Conservation (phyloP, 2,329 filamentous ascomycete genomes). For the Sarocladium strictum region DNA sequence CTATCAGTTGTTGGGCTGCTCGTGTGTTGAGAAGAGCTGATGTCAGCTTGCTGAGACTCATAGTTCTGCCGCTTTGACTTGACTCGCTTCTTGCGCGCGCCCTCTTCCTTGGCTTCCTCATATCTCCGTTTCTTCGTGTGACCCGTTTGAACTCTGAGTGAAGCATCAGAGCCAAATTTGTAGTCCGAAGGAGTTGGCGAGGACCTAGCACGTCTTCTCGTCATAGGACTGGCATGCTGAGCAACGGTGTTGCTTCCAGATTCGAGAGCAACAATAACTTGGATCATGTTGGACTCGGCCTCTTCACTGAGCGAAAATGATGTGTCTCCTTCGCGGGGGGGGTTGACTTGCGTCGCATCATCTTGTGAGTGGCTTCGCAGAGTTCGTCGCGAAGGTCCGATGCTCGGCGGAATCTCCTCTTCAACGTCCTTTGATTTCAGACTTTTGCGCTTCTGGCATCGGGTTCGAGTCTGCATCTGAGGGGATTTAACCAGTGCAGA, state of each 20-base stretch:
- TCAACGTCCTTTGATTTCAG: slow-evolving; percentile 9
- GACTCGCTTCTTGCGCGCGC: not conserved
- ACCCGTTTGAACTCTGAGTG: not conserved
- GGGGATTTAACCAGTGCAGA: not conserved
- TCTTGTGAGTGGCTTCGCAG: slow-evolving; percentile 3
- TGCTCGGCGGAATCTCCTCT: slow-evolving; percentile 12
- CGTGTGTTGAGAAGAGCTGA: not conserved
- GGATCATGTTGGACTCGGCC: slow-evolving; percentile 42
- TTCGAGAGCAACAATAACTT: slow-evolving; percentile 45
- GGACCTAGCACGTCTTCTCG: not conserved
- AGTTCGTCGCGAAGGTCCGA: slow-evolving; percentile 13
- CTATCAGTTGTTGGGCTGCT: not conserved
- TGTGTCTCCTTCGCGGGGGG: not conserved
- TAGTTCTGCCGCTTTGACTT: not conserved
- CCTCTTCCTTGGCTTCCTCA: not conserved
- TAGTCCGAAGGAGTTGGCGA: too few species aligned
- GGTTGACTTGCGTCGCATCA: not conserved
- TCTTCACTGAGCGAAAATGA: slow-evolving; percentile 37
- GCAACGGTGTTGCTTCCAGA: slow-evolving; percentile 15
- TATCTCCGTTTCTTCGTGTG: not conserved
- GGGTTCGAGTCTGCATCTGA: not conserved
- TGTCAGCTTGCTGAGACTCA: not conserved
- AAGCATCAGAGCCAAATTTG: not conserved
- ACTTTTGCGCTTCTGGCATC: slow-evolving; percentile 5
- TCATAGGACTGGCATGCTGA: not conserved